Conservation (phyloP, 306 rosid genomes). For the Trichosanthes truncata region DNA sequence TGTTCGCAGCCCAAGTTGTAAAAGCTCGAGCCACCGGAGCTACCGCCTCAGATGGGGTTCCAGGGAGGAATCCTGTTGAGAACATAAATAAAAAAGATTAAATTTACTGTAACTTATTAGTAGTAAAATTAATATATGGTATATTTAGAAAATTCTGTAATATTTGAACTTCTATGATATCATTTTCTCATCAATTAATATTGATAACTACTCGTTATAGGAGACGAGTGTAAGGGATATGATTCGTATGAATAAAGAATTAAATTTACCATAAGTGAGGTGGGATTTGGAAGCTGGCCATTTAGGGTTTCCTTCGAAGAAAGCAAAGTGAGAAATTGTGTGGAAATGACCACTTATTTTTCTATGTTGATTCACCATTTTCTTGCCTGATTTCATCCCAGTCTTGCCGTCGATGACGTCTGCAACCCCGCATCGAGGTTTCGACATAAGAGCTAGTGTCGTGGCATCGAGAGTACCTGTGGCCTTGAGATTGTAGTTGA, state of each 20-base stretch:
- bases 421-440: slow-evolving; percentile 15
- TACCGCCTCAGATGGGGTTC: background rate
- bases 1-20: background rate
- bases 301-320: slow-evolving; percentile 2
- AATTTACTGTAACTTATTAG: no score
- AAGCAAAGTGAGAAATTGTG: slow-evolving; percentile 3
- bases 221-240: no score
- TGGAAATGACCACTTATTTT: background rate
- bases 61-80: background rate
- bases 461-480: slow-evolving; percentile 14
- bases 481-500: slow-evolving; percentile 13
- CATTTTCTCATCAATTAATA: no score
- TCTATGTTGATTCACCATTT: background rate
- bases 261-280: background rate
- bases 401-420: slow-evolving; percentile 7
- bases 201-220: no score
- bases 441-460: slow-evolving; percentile 12
- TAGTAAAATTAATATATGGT: no score
- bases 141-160: no score
- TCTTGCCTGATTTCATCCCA: background rate
- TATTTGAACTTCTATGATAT: no score
- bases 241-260: no score
- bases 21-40: background rate
- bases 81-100: background rate
- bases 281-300: slow-evolving; percentile 6